phyloP scores from a whole-genome alignment of 495 filamentous ascomycete genomes.

The Lepidopterella palustris region DNA sequence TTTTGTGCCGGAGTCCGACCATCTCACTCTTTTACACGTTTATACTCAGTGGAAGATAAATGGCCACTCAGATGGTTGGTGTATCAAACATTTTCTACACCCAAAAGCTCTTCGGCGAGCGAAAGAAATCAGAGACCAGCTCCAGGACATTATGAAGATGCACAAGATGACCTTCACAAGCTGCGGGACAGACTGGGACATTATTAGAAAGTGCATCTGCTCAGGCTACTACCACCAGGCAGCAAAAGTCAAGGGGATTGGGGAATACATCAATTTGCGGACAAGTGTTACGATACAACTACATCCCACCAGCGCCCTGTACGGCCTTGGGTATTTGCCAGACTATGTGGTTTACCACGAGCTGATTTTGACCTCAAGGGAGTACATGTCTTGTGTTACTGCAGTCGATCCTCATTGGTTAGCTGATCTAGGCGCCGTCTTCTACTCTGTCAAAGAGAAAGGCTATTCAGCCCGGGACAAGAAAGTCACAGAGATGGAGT shows the following conservation, averaged over 20 bases:
- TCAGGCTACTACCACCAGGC: conserved; percentile 97
- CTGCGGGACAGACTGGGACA: conserved; percentile 95
- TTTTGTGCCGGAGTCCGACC: conserved; percentile 95
- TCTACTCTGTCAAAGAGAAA: conserved; percentile 97
- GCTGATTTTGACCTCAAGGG: conserved; percentile 90
- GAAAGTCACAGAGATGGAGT: conserved; percentile 85
- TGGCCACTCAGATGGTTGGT: conserved; percentile 87
- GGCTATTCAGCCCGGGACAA: conserved; percentile 87
- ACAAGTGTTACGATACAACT: conserved; percentile 90
- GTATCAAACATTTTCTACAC: conserved; percentile 84
- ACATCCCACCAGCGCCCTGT: conserved; percentile 88
- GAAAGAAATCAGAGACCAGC: conserved; percentile 88
- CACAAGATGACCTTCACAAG: conserved; percentile 83
- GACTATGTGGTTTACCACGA: conserved; percentile 99
- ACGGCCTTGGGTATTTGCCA: conserved; percentile 85
- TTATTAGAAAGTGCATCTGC: conserved; percentile 93
- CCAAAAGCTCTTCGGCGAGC: conserved; percentile 84
- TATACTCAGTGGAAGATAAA: conserved; percentile 94
- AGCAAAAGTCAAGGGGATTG: conserved; percentile 93
- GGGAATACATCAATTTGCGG: conserved; percentile 93
- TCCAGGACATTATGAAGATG: conserved; percentile 89
- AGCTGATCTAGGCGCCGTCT: conserved; percentile 95
- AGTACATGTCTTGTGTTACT: conserved; percentile 98
- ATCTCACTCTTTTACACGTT: conserved; percentile 91
- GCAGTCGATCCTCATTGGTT: conserved; percentile 97